Evolutionary conservation across 2,329 filamentous ascomycete species (phyloP), one percentile per base, ranked within the genome.

Genomic region (Paraphoma sp.): DNA sequence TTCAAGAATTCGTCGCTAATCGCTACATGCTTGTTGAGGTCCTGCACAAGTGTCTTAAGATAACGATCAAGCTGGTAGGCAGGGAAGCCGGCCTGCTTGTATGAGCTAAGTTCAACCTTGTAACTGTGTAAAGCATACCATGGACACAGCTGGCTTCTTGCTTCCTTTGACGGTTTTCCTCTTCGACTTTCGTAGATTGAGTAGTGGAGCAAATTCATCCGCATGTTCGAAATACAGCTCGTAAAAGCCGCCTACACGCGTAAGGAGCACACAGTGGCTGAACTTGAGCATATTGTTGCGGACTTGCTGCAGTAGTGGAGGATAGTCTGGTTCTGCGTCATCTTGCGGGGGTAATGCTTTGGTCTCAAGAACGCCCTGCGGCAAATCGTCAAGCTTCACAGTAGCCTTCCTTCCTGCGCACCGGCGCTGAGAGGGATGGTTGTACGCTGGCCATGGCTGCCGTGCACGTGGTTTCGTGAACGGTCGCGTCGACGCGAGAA

Each of bases 181-280:
- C 53, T 85, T 85, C 2, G 90, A 88, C 52, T 96, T 87, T 76
- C 97, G 98, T 70, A 99, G 80, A 68, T 93, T 95, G 62, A 99
- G 82, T 44, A 96, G 81, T 1, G 93, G 91, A 1, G 90, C 94
- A 74, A 90, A 90, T 71, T 97, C 89, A 56, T 96, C 91, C 10
- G 96, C 95, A 74, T 99, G 93, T 68, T 96, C 90, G 76, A 98
- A 96, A 79, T 99, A 99, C 56, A 99, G 81, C 85, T 99, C 95
- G 78, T 98, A 99, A 78, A 99, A 99, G 57, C 93, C 89, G 53
- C 95, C 95, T 29, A 99, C 93, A 54, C 94, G 87, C 4, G 95
- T 99, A 57, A 99, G 80, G 7, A 99, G 77, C 40, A 99, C 90
- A 77, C 94, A 98, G 68, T 96, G 92, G 69, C 88, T 86, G 78